phyloP scores from a whole-genome alignment of 176 grass and related monocot genomes.

The Oryza australiensis region DNA sequence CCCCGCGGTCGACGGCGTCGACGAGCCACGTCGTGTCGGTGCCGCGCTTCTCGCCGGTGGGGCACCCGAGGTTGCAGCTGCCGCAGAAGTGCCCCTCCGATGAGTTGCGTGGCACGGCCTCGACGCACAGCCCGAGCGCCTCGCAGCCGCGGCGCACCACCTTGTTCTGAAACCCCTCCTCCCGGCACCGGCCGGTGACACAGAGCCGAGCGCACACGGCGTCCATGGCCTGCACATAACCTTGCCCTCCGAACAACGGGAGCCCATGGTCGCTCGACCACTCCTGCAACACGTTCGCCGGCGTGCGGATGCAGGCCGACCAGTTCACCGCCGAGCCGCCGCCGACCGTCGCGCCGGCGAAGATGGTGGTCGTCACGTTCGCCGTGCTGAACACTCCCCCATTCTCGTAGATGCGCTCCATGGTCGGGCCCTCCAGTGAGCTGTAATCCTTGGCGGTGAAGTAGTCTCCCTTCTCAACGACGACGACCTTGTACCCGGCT shows the following conservation, averaged over 20 bases:
- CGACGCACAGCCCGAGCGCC: slow-evolving; percentile 46
- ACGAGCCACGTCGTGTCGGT: slow-evolving; percentile 74
- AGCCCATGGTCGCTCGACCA: slow-evolving; percentile 54
- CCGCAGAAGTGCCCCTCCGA: slow-evolving; percentile 61
- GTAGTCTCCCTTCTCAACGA: slow-evolving; percentile 71
- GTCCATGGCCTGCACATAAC: slow-evolving; percentile 55
- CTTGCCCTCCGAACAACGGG: slow-evolving; percentile 32
- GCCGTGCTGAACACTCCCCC: slow-evolving; percentile 42
- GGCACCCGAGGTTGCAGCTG: slow-evolving; percentile 56
- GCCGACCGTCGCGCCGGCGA: slow-evolving; percentile 62
- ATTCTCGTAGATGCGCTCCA: slow-evolving; percentile 51
- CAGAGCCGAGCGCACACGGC: slow-evolving; percentile 56
- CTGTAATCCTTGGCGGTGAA: slow-evolving; percentile 54
- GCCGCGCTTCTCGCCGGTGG: slow-evolving; percentile 58
- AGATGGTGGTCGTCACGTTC: slow-evolving; percentile 33
- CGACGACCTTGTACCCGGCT: slow-evolving; percentile 59
- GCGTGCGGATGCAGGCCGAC: slow-evolving; percentile 64
- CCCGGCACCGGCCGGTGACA: slow-evolving; percentile 37
- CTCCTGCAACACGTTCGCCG: slow-evolving; percentile 47
- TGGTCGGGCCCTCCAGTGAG: slow-evolving; percentile 54
- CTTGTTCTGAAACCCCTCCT: slow-evolving; percentile 72
- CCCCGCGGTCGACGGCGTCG: slow-evolving; percentile 53
- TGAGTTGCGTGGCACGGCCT: slow-evolving; percentile 62
- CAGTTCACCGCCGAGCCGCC: slow-evolving; percentile 77
- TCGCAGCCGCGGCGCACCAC: slow-evolving; percentile 54